phyloP scores from a whole-genome alignment of 306 rosid species.

The Acacia crassicarpa region DNA sequence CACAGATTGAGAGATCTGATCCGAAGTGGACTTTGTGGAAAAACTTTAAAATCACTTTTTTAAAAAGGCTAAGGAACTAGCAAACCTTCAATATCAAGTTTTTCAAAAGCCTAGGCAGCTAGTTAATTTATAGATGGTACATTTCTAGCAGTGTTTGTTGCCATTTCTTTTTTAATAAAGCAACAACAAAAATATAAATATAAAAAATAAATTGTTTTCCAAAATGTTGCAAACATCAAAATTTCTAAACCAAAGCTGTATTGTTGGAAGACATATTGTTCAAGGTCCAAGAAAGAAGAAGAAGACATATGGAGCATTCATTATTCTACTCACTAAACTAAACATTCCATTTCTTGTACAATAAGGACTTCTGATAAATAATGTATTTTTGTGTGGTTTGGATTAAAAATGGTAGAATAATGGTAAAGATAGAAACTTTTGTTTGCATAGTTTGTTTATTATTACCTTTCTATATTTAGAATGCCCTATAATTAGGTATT shows the following conservation, averaged over 20 bases:
- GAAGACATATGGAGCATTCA: background rate
- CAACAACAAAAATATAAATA: background rate
- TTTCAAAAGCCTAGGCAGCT: background rate
- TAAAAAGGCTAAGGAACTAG: background rate
- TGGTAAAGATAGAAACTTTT: background rate
- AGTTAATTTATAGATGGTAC: background rate
- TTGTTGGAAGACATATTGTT: background rate
- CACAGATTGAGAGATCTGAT: background rate
- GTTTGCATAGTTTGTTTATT: background rate
- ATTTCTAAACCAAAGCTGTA: background rate
- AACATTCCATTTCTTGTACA: background rate
- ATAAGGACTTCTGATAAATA: background rate
- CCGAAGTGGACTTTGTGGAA: background rate
- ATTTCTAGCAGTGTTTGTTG: slow-evolving; percentile 15
- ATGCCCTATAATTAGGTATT: background rate
- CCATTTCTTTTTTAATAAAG: background rate
- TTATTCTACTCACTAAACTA: slow-evolving; percentile 10
- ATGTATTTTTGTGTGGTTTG: background rate
- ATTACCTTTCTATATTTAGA: background rate
- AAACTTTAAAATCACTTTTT: background rate
- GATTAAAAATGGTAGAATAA: background rate
- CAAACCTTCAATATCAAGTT: background rate
- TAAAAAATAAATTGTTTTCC: background rate
- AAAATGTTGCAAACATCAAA: slow-evolving; percentile 13
- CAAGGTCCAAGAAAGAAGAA: too few relatives aligned